Evolutionary conservation across 23 red algal genomes (phyloP).

Genomic region (Gracilaria domingensis): DNA sequence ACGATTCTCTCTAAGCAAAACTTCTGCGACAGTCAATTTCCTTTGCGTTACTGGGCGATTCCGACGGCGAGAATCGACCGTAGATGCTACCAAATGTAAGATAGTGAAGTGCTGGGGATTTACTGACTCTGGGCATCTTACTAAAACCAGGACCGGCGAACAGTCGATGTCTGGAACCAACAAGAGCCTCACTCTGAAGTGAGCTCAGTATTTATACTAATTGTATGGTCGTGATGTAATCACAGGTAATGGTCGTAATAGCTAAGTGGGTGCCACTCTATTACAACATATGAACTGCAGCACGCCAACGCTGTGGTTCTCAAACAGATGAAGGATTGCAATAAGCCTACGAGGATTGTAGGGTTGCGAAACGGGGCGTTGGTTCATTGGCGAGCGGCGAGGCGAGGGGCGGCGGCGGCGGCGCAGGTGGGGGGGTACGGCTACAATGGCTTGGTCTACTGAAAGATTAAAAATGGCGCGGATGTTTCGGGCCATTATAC

Average conservation of each 20-base stretch:
- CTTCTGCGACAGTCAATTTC: too few species aligned
- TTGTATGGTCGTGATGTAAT: neutral
- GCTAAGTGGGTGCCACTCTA: neutral
- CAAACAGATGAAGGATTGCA: conserved; percentile 53
- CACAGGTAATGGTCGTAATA: conserved; percentile 1
- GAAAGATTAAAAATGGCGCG: neutral
- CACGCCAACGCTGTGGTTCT: conserved; percentile 41
- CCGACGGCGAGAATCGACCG: too few species aligned
- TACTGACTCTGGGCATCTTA: neutral
- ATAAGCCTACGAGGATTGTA: conserved; percentile 5
- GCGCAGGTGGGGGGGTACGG: neutral
- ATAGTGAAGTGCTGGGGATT: too few species aligned
- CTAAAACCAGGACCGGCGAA: too few species aligned
- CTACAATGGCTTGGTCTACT: neutral
- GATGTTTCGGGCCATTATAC: too few species aligned
- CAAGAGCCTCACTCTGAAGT: neutral
- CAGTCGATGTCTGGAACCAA: too few species aligned
- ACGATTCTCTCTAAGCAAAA: too few species aligned
- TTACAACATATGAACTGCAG: neutral
- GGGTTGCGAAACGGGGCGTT: too few species aligned
- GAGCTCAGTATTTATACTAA: neutral
- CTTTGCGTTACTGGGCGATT: too few species aligned
- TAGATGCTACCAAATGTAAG: too few species aligned
- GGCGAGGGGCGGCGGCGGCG: neutral
- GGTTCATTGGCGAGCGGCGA: neutral